Evolutionary conservation across 108 stramenopile species (phyloP).

Genomic region (Skeletonema tropicum): DNA sequence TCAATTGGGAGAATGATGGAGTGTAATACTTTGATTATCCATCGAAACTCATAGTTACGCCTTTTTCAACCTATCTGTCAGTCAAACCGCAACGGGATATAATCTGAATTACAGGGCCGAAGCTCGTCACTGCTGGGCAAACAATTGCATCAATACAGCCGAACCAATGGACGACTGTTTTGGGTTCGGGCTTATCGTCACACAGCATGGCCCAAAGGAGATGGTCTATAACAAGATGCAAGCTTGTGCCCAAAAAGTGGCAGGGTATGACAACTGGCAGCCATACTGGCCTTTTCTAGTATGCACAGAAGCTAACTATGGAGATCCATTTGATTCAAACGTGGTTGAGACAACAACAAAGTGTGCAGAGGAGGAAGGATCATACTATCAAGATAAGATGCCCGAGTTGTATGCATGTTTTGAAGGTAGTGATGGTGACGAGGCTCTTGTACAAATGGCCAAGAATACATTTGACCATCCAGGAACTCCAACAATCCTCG

Average conservation of each 20-base stretch:
- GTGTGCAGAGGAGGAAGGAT: background rate
- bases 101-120: background rate
- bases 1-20: background rate
- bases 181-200: background rate
- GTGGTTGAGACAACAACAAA: background rate
- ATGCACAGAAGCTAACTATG: conserved; percentile 1
- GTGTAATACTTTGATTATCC: background rate
- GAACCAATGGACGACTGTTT: background rate
- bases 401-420: background rate
- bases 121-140: background rate
- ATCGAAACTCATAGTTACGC: background rate
- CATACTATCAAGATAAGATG: background rate
- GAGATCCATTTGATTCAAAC: background rate
- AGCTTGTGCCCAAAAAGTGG: conserved; percentile 1
- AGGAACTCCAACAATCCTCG: background rate
- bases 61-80: background rate
- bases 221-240: background rate
- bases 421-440: background rate
- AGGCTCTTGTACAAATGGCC: conserved; percentile 1
- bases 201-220: background rate
- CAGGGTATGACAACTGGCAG: conserved; percentile 1
- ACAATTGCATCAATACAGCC: background rate
- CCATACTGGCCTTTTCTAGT: background rate
- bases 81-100: background rate
- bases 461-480: background rate